Percentiles rank a stretch among this genome's conserved stretches.
phyloP scores from a whole-genome alignment of 73 alveolate genomes.

The Paramecium tetraurelia region DNA sequence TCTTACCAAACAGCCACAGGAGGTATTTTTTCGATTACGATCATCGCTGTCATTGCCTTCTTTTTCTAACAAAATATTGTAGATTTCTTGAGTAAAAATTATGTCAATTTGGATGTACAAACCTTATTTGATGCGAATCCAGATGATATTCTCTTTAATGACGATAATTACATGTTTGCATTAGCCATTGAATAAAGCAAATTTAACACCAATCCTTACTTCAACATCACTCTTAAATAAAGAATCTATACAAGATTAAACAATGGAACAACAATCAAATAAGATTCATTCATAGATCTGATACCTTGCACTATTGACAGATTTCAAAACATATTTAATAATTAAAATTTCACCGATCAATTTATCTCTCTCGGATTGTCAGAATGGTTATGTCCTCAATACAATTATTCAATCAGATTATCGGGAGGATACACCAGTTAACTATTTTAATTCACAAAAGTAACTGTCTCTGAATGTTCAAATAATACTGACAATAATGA shows the following conservation, averaged over 20 bases:
- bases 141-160: not conserved
- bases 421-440: slow-evolving; percentile 13
- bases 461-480: not conserved
- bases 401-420: not conserved
- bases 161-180: slow-evolving; percentile 5
- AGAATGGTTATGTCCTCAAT: slow-evolving; percentile 39
- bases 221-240: not conserved
- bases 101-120: not conserved
- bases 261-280: not conserved
- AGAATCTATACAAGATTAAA: not conserved
- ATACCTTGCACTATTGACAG: slow-evolving; percentile 29
- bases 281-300: not conserved
- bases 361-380: not conserved
- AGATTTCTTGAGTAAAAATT: not conserved
- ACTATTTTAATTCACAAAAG: not conserved
- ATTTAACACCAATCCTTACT: not conserved
- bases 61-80: slow-evolving; percentile 4
- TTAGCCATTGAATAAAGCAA: not conserved
- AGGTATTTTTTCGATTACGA: not conserved
- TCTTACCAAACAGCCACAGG: slow-evolving; percentile 4
- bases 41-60: not conserved
- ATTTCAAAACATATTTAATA: not conserved
- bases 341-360: not conserved
- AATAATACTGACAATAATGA: not conserved
- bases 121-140: slow-evolving; percentile 28